phyloP scores from a whole-genome alignment of 1,284 basidiomycete species.

The Rhodofomes roseus region DNA sequence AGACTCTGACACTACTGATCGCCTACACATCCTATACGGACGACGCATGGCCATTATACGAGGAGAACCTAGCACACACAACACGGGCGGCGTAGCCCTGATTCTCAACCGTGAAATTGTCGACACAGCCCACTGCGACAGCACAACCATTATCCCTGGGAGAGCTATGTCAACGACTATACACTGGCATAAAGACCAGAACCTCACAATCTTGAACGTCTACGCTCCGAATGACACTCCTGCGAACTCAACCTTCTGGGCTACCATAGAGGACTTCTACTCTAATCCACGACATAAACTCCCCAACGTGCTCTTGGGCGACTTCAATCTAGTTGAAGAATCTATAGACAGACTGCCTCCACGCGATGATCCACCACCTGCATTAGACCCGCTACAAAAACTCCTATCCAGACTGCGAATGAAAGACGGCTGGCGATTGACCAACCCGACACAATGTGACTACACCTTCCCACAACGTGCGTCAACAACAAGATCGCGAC shows the following conservation, averaged over 20 bases:
- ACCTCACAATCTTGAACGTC: background rate
- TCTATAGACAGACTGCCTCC: background rate
- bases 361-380: no score
- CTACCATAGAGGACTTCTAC: background rate
- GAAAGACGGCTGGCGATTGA: background rate
- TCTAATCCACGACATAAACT: background rate
- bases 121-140: background rate
- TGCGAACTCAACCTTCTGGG: background rate
- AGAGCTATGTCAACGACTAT: background rate
- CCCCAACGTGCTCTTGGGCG: background rate
- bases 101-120: background rate
- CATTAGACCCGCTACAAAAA: background rate
- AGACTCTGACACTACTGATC: no score
- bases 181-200: background rate
- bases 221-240: background rate
- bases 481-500: background rate
- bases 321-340: background rate
- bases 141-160: background rate
- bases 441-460: background rate
- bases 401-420: background rate
- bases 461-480: background rate
- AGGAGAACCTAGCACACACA: background rate
- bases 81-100: background rate
- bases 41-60: background rate
- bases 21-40: background rate